Evolutionary conservation across 2,329 filamentous ascomycete species (phyloP).

Genomic region (Nakataea oryzae): DNA sequence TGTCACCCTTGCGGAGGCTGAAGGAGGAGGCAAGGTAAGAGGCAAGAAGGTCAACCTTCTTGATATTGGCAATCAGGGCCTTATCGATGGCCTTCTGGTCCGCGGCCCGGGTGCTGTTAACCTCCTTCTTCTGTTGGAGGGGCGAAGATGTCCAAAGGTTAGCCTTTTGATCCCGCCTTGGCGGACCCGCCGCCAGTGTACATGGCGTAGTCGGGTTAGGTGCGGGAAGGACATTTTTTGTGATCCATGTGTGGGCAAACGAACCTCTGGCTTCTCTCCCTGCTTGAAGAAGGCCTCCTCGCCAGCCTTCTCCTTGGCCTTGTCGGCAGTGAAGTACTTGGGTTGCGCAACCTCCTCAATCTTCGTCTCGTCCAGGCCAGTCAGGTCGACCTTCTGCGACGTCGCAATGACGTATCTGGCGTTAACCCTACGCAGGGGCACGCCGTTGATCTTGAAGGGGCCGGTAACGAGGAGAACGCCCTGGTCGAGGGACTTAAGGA

Average conservation of each 20-base stretch:
- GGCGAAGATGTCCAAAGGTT: conserved; percentile 9
- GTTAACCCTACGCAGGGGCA: conserved; percentile 91
- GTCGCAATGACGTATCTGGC: conserved; percentile 89
- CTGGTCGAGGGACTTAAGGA: conserved; percentile 95
- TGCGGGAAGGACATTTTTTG: not conserved
- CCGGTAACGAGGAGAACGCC: conserved; percentile 98
- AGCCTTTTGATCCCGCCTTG: not conserved
- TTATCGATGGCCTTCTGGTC: conserved; percentile 99
- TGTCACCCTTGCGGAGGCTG: conserved; percentile 98
- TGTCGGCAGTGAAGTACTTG: conserved; percentile 96
- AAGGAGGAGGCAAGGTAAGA: conserved; percentile 94
- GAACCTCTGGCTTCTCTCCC: conserved; percentile 93
- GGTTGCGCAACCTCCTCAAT: conserved; percentile 63
- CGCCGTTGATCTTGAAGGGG: conserved; percentile 99
- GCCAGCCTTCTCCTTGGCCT: conserved; percentile 85
- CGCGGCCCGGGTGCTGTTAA: conserved; percentile 79
- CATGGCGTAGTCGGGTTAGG: not conserved
- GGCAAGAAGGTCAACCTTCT: conserved; percentile 92
- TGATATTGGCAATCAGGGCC: conserved; percentile 87
- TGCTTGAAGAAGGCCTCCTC: conserved; percentile 99
- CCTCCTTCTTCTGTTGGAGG: conserved; percentile 79
- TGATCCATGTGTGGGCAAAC: conserved; percentile 19
- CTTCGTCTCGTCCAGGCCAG: conserved; percentile 84
- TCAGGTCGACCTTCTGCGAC: conserved; percentile 74
- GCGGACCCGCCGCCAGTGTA: not conserved